phyloP scores from a whole-genome alignment of 192 early-diverging fungal genomes.

The Phlyctochytrium bullatum region DNA sequence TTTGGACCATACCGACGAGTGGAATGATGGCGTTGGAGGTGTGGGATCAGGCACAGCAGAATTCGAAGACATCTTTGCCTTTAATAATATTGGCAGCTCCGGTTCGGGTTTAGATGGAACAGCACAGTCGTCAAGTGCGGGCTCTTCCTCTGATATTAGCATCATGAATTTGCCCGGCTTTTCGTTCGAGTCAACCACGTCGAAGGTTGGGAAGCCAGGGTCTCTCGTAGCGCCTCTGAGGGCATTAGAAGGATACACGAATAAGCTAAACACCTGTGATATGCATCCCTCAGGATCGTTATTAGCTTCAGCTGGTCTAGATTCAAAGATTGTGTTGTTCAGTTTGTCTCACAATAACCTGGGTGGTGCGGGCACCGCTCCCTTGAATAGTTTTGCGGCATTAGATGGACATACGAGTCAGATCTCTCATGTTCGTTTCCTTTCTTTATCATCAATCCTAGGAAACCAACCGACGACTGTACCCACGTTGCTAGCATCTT shows the following conservation, averaged over 20 bases:
- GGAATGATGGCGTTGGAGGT: background rate
- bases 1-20: background rate
- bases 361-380: background rate
- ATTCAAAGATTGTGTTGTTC: background rate
- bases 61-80: background rate
- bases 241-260: background rate
- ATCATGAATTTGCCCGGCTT: background rate
- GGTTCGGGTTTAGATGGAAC: background rate
- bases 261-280: slow-evolving; percentile 3
- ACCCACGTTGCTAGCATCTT: background rate
- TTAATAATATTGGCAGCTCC: background rate
- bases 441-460: background rate
- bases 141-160: background rate
- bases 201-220: background rate
- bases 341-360: background rate
- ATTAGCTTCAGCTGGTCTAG: background rate
- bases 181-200: background rate
- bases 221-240: background rate
- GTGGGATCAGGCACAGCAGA: background rate
- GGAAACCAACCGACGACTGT: background rate
- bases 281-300: background rate
- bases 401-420: background rate
- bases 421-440: background rate
- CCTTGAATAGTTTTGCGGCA: background rate
- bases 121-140: background rate